phyloP scores from a whole-genome alignment of 2,329 filamentous ascomycete genomes.

The Fusarium concolor region DNA sequence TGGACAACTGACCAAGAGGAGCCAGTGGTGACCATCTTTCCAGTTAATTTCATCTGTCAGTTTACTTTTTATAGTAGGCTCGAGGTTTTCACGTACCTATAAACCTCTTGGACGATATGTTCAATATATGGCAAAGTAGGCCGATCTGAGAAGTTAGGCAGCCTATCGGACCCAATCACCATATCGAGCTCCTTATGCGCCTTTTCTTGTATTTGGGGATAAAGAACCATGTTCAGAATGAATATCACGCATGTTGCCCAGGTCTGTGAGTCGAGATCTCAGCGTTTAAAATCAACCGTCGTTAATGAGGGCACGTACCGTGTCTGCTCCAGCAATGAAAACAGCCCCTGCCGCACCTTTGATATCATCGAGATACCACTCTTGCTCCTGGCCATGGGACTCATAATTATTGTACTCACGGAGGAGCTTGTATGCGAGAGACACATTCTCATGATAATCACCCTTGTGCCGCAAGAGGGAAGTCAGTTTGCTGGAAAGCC shows the following conservation, averaged over 20 bases:
- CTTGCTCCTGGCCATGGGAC: slow-evolving; percentile 18
- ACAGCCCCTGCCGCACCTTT: slow-evolving; percentile 63
- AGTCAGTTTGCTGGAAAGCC: slow-evolving; percentile 22
- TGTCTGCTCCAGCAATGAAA: slow-evolving; percentile 62
- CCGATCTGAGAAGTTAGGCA: slow-evolving; percentile 61
- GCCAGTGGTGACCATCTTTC: slow-evolving; percentile 56
- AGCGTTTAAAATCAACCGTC: slow-evolving; percentile 40
- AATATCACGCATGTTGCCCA: slow-evolving; percentile 52
- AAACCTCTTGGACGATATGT: slow-evolving; percentile 58
- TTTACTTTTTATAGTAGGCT: background rate
- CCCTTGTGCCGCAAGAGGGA: slow-evolving; percentile 14
- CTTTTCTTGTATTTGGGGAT: slow-evolving; percentile 59
- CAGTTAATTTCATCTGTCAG: background rate
- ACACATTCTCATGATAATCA: slow-evolving; percentile 30
- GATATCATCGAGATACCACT: slow-evolving; percentile 57
- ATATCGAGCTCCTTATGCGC: slow-evolving; percentile 60
- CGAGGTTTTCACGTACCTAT: slow-evolving; percentile 46
- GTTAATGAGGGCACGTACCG: slow-evolving; percentile 43
- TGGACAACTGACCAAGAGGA: slow-evolving; percentile 54
- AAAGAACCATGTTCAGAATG: slow-evolving; percentile 57
- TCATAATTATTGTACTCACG: slow-evolving; percentile 31
- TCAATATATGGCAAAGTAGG: slow-evolving; percentile 58
- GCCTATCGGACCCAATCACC: slow-evolving; percentile 54
- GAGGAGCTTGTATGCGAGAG: slow-evolving; percentile 46
- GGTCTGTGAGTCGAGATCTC: slow-evolving; percentile 31